A percentile compares a stretch with the other conserved stretches of the same genome.
These are phyloP conservation scores for Trifolium dubium DNA, from an alignment of 306 rosid species.

Conservation along the genomic window DNA sequence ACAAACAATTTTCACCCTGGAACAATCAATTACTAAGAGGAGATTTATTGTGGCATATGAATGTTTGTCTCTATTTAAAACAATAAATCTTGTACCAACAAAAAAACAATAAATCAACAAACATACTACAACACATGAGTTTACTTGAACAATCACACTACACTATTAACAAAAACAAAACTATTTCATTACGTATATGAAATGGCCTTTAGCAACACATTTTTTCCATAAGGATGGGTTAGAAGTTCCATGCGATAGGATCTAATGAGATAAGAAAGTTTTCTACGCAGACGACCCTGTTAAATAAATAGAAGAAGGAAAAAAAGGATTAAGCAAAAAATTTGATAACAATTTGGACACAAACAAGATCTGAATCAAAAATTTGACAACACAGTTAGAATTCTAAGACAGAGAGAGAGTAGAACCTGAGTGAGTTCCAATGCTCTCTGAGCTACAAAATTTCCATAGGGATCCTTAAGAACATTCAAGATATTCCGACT, in stretches of 20 bases:
- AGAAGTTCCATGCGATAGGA: neutral
- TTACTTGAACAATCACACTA: neutral
- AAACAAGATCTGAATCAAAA: neutral
- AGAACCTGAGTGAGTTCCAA: slow-evolving; percentile 41
- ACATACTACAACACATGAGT: neutral
- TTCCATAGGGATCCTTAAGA: slow-evolving; percentile 47
- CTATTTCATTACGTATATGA: neutral
- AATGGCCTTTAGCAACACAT: neutral
- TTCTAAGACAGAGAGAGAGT: neutral
- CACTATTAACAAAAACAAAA: neutral
- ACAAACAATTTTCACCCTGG: neutral
- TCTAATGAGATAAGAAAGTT: neutral
- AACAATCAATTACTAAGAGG: neutral
- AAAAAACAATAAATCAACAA: too few relatives aligned
- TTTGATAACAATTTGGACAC: neutral
- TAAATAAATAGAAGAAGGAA: neutral
- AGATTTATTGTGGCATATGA: neutral
- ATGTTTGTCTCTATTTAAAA: neutral
- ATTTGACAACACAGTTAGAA: too few relatives aligned
- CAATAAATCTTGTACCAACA: neutral
- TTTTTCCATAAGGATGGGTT: slow-evolving; percentile 16
- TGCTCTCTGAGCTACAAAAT: slow-evolving; percentile 59
- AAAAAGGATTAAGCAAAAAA: neutral
- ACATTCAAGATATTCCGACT: slow-evolving; percentile 35
- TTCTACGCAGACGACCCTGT: neutral